A percentile compares a stretch with the other conserved stretches of the same genome.
Evolutionary conservation across 768 basidiomycete species (phyloP).

Genomic region (Xerocomus spinulosus): DNA sequence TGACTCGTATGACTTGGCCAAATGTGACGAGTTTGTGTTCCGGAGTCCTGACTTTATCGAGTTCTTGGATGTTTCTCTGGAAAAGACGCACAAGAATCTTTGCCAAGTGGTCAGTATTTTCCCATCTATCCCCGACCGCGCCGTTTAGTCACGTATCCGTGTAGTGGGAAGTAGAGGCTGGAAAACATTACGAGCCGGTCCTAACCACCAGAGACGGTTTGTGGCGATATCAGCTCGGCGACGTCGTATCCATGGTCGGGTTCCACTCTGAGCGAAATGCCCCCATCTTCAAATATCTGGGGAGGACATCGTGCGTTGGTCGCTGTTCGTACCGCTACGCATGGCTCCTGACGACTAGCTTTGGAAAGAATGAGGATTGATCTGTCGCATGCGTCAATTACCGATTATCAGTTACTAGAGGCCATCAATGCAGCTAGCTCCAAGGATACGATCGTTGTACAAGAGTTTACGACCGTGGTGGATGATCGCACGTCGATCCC

Average conservation of each 20-base stretch:
- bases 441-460: conserved; percentile 4
- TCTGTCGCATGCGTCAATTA: conserved; percentile 3
- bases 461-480: conserved; percentile 13
- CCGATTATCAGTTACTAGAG: conserved; percentile 8
- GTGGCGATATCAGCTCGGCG: conserved; percentile 22
- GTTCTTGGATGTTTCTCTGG: conserved; percentile 15
- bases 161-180: conserved; percentile 19
- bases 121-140: background rate
- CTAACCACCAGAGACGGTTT: conserved; percentile 20
- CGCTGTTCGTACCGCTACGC: too few species aligned
- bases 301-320: conserved; percentile 18
- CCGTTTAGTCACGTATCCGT: background rate
- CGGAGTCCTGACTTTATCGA: conserved; percentile 6
- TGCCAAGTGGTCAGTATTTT: conserved; percentile 13
- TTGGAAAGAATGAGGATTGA: conserved; percentile 7
- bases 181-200: conserved; percentile 17
- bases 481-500: conserved; percentile 8
- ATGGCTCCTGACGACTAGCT: background rate
- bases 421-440: background rate
- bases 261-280: conserved; percentile 5
- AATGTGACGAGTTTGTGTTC: conserved; percentile 10
- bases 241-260: conserved; percentile 15
- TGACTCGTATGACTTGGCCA: background rate
- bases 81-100: conserved; percentile 12
- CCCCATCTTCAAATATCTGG: conserved; percentile 12